phyloP scores from a whole-genome alignment of 495 filamentous ascomycete species.

The Pseudotulostoma volvatum region DNA sequence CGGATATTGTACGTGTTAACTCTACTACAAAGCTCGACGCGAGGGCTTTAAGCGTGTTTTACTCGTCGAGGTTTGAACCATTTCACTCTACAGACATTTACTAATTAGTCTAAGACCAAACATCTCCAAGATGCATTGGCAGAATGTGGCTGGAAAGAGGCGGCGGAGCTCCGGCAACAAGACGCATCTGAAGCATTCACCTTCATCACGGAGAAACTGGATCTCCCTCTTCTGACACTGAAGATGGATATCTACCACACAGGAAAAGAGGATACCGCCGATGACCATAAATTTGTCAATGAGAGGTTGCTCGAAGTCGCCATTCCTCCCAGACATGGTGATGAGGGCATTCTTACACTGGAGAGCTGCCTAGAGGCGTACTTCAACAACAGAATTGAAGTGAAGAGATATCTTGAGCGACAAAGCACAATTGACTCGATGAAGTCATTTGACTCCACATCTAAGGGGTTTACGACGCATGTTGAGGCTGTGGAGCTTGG shows the following conservation, averaged over 20 bases:
- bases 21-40: no score
- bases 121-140: constrained; percentile 67
- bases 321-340: constrained; percentile 44
- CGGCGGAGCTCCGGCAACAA: constrained; percentile 59
- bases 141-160: constrained; percentile 86
- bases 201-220: constrained; percentile 78
- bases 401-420: constrained; percentile 60
- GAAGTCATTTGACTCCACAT: constrained; percentile 33
- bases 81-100: no score
- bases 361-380: constrained; percentile 87
- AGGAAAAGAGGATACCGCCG: constrained; percentile 61
- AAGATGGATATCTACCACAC: constrained; percentile 93
- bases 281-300: constrained; percentile 88
- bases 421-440: constrained; percentile 39
- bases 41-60: no score
- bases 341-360: constrained; percentile 51
- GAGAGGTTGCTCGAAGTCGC: constrained; percentile 86
- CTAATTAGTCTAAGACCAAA: constrained; percentile 46
- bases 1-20: constrained; percentile 56
- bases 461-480: constrained; percentile 34
- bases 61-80: no score
- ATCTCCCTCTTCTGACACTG: constrained; percentile 74
- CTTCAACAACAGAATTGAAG: constrained; percentile 89
- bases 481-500: constrained; percentile 44
- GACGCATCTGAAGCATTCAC: constrained; percentile 91